These are phyloP conservation scores for Xerocomus potaroensis DNA, from an alignment of 768 basidiomycete genomes.

Conservation along the genomic window DNA sequence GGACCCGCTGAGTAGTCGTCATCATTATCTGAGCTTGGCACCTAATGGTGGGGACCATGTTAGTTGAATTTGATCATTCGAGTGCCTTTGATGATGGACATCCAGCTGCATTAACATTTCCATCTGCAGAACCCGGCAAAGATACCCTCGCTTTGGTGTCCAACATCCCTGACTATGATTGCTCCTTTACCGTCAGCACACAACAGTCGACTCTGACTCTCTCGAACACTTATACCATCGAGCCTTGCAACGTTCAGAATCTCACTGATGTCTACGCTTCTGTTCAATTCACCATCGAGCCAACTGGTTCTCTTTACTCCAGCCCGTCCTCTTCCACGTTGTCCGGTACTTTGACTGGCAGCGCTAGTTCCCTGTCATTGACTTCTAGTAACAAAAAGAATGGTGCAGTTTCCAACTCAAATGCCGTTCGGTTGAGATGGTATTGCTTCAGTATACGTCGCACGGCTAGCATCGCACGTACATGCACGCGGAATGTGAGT, in stretches of 20 bases:
- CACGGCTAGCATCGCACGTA: slow-evolving; percentile 83
- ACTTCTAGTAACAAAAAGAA: slow-evolving; percentile 9
- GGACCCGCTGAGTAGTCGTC: no score
- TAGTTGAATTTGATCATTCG: no score
- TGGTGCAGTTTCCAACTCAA: slow-evolving; percentile 70
- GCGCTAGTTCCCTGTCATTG: slow-evolving; percentile 14
- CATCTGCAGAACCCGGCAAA: slow-evolving; percentile 38
- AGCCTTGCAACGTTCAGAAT: slow-evolving; percentile 49
- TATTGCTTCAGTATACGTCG: slow-evolving; percentile 84
- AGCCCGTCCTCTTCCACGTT: slow-evolving; percentile 27
- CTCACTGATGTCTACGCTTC: slow-evolving; percentile 57
- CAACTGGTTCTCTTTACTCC: slow-evolving; percentile 52
- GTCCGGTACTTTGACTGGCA: slow-evolving; percentile 23
- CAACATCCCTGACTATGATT: slow-evolving; percentile 51
- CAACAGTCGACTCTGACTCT: slow-evolving; percentile 41
- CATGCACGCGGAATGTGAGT: slow-evolving; percentile 88
- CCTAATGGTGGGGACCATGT: no score
- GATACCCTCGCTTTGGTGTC: slow-evolving; percentile 42
- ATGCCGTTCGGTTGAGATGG: slow-evolving; percentile 89
- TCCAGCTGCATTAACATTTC: slow-evolving; percentile 34
- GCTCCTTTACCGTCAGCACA: slow-evolving; percentile 49
- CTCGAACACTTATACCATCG: slow-evolving; percentile 46
- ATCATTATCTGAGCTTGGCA: no score
- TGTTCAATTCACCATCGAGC: slow-evolving; percentile 56
- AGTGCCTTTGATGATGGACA: no score